Evolutionary conservation across 345 rosid genomes (phyloP).

Genomic region (Melaleuca alternifolia): DNA sequence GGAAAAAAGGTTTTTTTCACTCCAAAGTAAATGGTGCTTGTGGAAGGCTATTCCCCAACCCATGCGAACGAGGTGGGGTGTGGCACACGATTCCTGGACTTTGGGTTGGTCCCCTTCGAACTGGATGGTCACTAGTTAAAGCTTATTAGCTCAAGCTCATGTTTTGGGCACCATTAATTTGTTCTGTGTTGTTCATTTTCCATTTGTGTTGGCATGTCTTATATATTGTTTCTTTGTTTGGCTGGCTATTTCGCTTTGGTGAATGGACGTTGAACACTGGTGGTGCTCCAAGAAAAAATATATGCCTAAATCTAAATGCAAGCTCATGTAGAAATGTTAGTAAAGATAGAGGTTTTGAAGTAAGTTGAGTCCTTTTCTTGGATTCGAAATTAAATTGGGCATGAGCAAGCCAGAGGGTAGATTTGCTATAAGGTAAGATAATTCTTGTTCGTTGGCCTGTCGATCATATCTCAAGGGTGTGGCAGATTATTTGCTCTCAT

Average conservation of each 20-base stretch:
- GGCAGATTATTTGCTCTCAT: neutral
- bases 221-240: neutral
- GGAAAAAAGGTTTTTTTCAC: conserved; percentile 20
- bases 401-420: neutral
- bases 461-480: neutral
- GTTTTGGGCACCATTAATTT: neutral
- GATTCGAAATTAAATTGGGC: neutral
- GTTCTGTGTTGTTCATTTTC: neutral
- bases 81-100: neutral
- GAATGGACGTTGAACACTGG: neutral
- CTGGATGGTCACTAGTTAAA: neutral
- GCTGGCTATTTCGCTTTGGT: neutral
- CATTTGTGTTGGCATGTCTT: neutral
- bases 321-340: neutral
- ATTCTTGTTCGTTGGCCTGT: neutral
- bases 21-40: neutral
- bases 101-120: neutral
- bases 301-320: neutral
- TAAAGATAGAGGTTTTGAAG: neutral
- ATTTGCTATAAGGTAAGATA: neutral
- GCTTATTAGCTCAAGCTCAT: neutral
- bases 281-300: neutral
- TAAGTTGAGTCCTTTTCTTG: neutral
- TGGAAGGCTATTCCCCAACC: conserved; percentile 9
- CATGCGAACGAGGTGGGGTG: neutral